phyloP scores from a whole-genome alignment of 2,329 filamentous ascomycete species.

The Fusarium beomiforme region DNA sequence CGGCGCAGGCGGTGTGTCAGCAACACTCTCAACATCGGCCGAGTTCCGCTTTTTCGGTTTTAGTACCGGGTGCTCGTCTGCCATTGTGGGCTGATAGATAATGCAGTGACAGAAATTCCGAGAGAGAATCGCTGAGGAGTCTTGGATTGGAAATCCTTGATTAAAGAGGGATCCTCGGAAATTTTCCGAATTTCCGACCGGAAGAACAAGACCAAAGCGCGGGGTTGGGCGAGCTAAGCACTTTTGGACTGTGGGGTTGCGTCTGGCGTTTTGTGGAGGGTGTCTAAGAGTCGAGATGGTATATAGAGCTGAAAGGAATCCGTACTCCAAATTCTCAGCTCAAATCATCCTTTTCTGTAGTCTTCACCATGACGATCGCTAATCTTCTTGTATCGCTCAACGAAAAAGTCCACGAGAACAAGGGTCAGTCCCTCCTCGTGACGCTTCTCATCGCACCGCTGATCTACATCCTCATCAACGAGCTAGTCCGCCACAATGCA shows the following conservation, averaged over 20 bases:
- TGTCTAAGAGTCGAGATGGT: background rate
- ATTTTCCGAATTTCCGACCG: constrained; percentile 30
- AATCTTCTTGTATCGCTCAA: constrained; percentile 34
- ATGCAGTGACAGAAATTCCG: constrained; percentile 4
- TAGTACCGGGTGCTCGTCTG: background rate
- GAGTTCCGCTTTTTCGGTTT: constrained; percentile 32
- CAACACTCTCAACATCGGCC: background rate
- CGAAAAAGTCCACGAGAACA: constrained; percentile 34
- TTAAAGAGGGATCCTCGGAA: constrained; percentile 22
- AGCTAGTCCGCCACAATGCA: constrained; percentile 56
- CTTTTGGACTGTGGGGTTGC: background rate
- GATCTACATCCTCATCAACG: constrained; percentile 59
- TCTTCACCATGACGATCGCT: constrained; percentile 42
- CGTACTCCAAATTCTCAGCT: background rate
- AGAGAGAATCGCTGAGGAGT: background rate
- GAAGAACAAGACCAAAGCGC: background rate
- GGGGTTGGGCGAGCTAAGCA: background rate
- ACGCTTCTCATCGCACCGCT: constrained; percentile 47
- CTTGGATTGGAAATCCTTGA: background rate
- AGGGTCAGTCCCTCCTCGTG: constrained; percentile 34
- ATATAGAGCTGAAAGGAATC: background rate
- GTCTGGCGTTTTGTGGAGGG: background rate
- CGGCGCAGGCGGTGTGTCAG: background rate
- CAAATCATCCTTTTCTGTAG: background rate
- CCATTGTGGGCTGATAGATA: background rate